These are phyloP conservation scores for Colletotrichum gigasporum DNA, from an alignment of 2,329 filamentous ascomycete genomes.

Conservation along the genomic window DNA sequence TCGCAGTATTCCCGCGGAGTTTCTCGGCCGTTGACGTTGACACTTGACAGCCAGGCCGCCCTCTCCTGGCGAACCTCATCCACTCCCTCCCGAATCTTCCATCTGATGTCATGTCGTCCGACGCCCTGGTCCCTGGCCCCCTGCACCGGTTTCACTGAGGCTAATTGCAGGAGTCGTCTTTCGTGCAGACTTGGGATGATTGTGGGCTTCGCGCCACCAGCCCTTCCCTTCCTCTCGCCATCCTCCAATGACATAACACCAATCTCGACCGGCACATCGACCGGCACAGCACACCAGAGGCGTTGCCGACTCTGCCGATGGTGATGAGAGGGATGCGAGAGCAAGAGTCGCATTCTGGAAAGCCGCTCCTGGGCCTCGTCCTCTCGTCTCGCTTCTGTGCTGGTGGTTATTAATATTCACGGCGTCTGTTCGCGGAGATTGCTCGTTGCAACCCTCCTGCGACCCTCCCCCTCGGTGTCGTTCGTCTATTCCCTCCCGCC, in stretches of 20 bases:
- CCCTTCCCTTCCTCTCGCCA: background rate
- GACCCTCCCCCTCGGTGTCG: background rate
- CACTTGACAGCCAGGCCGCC: too few species aligned
- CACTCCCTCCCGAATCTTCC: background rate
- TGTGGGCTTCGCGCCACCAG: conserved; percentile 6
- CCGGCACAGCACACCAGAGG: background rate
- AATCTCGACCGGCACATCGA: background rate
- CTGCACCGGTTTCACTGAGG: conserved; percentile 23
- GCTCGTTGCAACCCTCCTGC: background rate
- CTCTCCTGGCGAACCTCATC: background rate
- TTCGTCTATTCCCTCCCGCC: background rate
- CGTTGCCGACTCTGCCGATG: too few species aligned
- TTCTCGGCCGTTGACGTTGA: conserved; percentile 2
- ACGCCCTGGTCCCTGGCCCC: conserved; percentile 10
- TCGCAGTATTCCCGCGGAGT: background rate
- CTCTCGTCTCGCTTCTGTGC: background rate
- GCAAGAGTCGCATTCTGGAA: background rate
- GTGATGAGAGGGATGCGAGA: too few species aligned
- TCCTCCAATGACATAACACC: conserved; percentile 1
- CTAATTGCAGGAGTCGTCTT: conserved; percentile 28
- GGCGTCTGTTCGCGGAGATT: background rate
- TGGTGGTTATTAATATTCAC: background rate
- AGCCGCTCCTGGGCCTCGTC: background rate
- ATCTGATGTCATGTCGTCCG: conserved; percentile 27
- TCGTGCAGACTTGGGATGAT: conserved; percentile 26